Conservation (phyloP, 345 rosid genomes). For the Pelargonium nanum region DNA sequence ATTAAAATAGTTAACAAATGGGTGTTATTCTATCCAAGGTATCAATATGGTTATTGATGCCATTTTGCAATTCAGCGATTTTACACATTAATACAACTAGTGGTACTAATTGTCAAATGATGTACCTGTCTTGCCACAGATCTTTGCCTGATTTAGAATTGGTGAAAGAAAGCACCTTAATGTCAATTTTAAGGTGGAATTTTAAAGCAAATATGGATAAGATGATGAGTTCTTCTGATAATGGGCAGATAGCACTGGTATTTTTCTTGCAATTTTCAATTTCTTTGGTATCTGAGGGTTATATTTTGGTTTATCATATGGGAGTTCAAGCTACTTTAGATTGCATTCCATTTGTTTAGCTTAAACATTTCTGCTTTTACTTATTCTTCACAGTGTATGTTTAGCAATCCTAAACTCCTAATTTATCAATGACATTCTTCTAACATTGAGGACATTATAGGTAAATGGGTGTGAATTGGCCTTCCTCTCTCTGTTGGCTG, state of each 20-base stretch:
- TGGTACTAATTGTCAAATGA: constrained; percentile 4
- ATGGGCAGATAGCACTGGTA: constrained; percentile 35
- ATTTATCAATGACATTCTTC: constrained; percentile 6
- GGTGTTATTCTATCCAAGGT: background rate
- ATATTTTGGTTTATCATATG: background rate
- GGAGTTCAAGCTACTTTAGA: background rate
- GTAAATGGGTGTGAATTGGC: constrained; percentile 45
- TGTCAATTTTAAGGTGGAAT: constrained; percentile 46
- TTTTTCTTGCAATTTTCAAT: constrained; percentile 7
- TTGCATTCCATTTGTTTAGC: background rate
- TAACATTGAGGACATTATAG: constrained; percentile 16
- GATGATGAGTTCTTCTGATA: constrained; percentile 26
- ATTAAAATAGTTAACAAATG: background rate
- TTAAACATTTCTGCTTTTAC: background rate
- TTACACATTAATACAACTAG: background rate
- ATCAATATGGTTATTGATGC: background rate
- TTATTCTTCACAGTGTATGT: background rate
- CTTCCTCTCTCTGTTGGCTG: constrained; percentile 29
- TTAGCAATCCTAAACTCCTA: background rate
- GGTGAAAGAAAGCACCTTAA: constrained; percentile 35
- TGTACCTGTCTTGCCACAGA: constrained; percentile 17
- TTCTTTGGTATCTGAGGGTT: background rate
- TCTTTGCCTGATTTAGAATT: constrained; percentile 41
- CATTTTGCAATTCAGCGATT: too few relatives aligned
- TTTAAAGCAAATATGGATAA: constrained; percentile 44